A percentile compares a stretch with the other conserved stretches of the same genome.
These are phyloP conservation scores for Tephrocybe sp. DNA, from an alignment of 768 basidiomycete genomes.

Conservation along the genomic window DNA sequence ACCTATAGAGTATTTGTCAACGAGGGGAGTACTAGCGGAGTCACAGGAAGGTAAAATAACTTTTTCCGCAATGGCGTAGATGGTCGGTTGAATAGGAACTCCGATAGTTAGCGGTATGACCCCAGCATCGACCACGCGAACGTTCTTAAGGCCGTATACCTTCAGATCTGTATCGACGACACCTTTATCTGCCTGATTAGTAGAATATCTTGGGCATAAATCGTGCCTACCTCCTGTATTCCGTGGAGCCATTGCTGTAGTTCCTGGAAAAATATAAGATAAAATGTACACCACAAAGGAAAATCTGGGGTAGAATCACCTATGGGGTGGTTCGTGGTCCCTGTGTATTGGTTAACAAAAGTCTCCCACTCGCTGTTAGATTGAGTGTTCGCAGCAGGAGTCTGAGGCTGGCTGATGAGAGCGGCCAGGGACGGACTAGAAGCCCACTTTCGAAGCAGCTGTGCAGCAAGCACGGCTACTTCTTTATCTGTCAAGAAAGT, in stretches of 20 bases:
- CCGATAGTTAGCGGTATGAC: slow-evolving; percentile 8
- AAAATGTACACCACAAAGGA: not conserved
- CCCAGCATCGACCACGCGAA: slow-evolving; percentile 8
- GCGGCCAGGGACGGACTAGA: not conserved
- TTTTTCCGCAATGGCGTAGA: slow-evolving; percentile 11
- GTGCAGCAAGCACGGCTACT: not conserved
- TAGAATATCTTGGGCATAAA: not conserved
- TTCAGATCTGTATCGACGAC: slow-evolving; percentile 5
- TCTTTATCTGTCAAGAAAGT: not conserved
- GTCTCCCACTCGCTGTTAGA: not conserved
- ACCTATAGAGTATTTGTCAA: not conserved
- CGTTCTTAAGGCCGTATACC: slow-evolving; percentile 4
- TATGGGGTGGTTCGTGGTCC: not conserved
- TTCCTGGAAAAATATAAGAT: not conserved
- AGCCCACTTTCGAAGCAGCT: not conserved
- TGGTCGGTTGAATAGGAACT: slow-evolving; percentile 2
- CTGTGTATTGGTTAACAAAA: not conserved
- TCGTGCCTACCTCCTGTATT: not conserved
- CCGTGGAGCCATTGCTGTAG: slow-evolving; percentile 7
- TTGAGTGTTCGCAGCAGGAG: not conserved
- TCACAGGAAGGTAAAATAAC: not conserved
- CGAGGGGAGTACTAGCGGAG: not conserved
- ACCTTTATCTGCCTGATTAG: not conserved
- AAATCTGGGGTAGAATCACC: not conserved
- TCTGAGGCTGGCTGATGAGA: not conserved